Evolutionary conservation across 768 basidiomycete species (phyloP), one percentile per base, ranked within the genome.

Genomic region (Suillus subalutaceus): DNA sequence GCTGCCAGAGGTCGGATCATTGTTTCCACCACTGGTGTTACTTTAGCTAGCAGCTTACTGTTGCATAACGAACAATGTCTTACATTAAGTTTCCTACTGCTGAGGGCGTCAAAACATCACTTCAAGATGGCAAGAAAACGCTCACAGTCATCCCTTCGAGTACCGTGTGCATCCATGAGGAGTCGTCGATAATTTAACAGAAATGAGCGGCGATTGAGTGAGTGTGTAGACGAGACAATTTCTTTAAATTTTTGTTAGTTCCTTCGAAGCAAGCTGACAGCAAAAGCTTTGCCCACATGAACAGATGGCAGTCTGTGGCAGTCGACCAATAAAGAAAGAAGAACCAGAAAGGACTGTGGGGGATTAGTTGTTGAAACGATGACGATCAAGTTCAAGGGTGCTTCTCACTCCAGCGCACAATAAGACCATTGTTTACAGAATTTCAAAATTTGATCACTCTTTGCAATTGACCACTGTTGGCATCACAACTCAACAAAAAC

Each of bases 121-220:
- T 30, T 48, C 0, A 41, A 15, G 6, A 32, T 40, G 9, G 20
- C 1, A n/a, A 18, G 20, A 68, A 7, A 61, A 2, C 15, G 67
- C 79, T 72, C 66, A 80, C 79, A 44, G 65, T 69, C 72, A 18
- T 65, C 55, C 68, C 74, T 73, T 67, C 67, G 71, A 66, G 37
- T 65, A 65, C 44, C 67, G 43, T 55, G 59, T 8, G 62, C n/a
- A 50, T 69, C 66, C 78, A 78, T 77, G 10, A 60, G 13, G 63
- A 65, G 15, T 41, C 15, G 69, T 67, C 41, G 44, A 26, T 62
- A 69, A 71, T 59, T 53, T 68, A 67, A 41, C 62, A 70, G 8
- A 48, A 77, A 78, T 10, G 72, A 75, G 48, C 32, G 77, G 67
- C 66, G 65, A 46, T 30, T 63, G 66, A 64, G 63, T 63, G 63